These are phyloP conservation scores for Linnemannia hyalina DNA, from an alignment of 192 early-diverging fungal species.

Conservation along the genomic window DNA sequence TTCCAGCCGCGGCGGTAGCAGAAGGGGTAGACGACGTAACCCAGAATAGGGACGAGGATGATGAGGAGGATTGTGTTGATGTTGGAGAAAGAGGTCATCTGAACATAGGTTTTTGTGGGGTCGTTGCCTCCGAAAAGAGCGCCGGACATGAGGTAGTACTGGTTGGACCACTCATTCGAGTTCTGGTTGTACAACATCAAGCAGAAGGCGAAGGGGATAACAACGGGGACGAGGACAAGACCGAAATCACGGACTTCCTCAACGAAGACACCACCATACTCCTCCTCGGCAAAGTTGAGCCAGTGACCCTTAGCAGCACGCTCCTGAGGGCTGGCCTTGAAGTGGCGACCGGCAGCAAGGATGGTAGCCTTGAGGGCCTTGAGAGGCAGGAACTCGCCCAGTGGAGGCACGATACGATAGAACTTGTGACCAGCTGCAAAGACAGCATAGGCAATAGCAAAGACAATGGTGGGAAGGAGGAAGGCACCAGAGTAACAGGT, in stretches of 20 bases:
- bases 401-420: conserved; percentile 75
- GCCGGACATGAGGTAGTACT: conserved; percentile 54
- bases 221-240: conserved; percentile 37
- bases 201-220: conserved; percentile 49
- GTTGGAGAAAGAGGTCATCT: conserved; percentile 29
- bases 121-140: conserved; percentile 38
- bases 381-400: conserved; percentile 66
- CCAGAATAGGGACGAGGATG: conserved; percentile 65
- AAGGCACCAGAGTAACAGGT: conserved; percentile 64
- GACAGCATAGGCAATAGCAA: conserved; percentile 58
- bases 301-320: conserved; percentile 50
- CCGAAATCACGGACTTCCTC: conserved; percentile 51
- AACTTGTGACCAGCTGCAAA: conserved; percentile 64
- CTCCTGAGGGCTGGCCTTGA: conserved; percentile 33
- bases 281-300: conserved; percentile 61
- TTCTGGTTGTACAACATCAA: conserved; percentile 60
- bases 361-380: conserved; percentile 55
- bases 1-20: conserved; percentile 57
- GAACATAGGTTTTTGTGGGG: conserved; percentile 18
- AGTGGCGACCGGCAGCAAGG: conserved; percentile 20
- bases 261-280: conserved; percentile 50
- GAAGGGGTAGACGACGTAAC: conserved; percentile 64
- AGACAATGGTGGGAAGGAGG: conserved; percentile 54
- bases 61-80: conserved; percentile 66
- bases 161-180: conserved; percentile 54